These are phyloP conservation scores for Dovyalis caffra DNA, from an alignment of 345 rosid species.

Conservation along the genomic window DNA sequence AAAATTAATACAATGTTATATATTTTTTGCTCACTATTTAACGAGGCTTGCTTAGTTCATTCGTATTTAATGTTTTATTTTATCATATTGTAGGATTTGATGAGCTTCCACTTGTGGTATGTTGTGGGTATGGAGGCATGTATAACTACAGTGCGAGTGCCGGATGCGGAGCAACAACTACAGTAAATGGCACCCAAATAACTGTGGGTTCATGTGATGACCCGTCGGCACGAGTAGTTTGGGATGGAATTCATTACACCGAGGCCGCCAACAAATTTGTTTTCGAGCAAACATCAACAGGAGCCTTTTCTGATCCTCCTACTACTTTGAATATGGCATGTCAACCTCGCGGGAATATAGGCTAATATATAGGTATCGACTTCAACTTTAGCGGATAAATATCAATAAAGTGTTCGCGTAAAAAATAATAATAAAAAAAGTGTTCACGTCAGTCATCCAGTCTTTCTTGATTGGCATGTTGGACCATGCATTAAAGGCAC, in stretches of 20 bases:
- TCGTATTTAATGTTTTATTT: too few species aligned
- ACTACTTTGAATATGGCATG: conserved; percentile 29
- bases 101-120: conserved; percentile 15
- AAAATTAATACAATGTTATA: too few species aligned
- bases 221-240: conserved; percentile 29
- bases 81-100: conserved; percentile 10
- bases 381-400: too few species aligned
- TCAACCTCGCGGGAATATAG: neutral
- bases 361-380: neutral
- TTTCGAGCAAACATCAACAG: conserved; percentile 30
- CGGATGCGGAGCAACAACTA: conserved; percentile 18
- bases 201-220: conserved; percentile 30
- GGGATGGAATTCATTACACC: conserved; percentile 44
- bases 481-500: too few species aligned
- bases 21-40: too few species aligned
- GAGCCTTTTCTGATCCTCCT: conserved; percentile 34
- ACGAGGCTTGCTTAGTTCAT: neutral
- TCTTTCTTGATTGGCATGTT: too few species aligned
- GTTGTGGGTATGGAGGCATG: conserved; percentile 13
- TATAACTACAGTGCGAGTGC: neutral
- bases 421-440: too few species aligned
- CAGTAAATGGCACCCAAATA: conserved; percentile 21
- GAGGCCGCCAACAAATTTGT: conserved; percentile 40
- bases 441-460: too few species aligned
- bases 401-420: too few species aligned